phyloP scores from a whole-genome alignment of 2,329 filamentous ascomycete genomes.

The Dothideomycetes sp. region DNA sequence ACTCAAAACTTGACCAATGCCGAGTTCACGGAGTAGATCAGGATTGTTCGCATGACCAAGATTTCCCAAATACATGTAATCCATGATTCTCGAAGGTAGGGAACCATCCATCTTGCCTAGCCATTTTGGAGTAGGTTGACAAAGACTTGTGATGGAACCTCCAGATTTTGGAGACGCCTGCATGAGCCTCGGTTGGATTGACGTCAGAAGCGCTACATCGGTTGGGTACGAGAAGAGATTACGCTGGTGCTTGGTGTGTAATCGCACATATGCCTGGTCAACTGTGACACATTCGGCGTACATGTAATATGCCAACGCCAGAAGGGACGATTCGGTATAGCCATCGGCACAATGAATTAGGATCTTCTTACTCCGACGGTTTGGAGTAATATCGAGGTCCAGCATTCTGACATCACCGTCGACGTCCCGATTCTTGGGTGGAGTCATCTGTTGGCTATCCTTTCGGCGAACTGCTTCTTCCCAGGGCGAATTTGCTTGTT shows the following conservation, averaged over 20 bases:
- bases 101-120: conserved; percentile 78
- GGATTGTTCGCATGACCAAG: conserved; percentile 90
- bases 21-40: conserved; percentile 65
- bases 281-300: conserved; percentile 75
- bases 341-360: conserved; percentile 92
- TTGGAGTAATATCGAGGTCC: conserved; percentile 19
- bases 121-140: conserved; percentile 64
- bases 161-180: conserved; percentile 52
- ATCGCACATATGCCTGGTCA: conserved; percentile 75
- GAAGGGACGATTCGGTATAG: conserved; percentile 86
- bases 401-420: conserved; percentile 51
- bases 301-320: conserved; percentile 86
- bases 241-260: conserved; percentile 70
- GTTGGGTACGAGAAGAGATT: conserved; percentile 96
- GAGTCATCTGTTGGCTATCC: conserved; percentile 34
- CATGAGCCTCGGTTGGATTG: conserved; percentile 67
- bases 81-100: conserved; percentile 75
- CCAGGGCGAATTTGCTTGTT: conserved; percentile 52
- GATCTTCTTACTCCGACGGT: conserved; percentile 51
- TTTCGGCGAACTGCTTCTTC: conserved; percentile 24
- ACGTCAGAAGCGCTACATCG: conserved; percentile 73
- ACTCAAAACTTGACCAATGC: conserved; percentile 80
- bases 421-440: conserved; percentile 29
- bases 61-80: conserved; percentile 96
- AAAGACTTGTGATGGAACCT: conserved; percentile 41